Evolutionary conservation across 495 filamentous ascomycete genomes (phyloP), one percentile per base, ranked within the genome.

Genomic region (Penicillium salamii): DNA sequence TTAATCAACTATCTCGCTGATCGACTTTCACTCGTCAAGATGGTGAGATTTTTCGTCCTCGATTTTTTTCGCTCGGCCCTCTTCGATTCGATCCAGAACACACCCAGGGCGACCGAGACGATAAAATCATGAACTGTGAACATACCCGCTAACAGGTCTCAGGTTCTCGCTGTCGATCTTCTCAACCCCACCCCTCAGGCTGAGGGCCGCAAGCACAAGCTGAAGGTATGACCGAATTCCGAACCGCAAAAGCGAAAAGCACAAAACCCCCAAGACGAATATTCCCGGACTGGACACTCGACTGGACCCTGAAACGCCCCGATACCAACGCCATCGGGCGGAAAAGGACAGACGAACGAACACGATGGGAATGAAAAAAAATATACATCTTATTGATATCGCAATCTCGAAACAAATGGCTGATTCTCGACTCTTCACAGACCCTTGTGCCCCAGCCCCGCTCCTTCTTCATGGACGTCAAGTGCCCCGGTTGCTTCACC

Each of bases 381-480:
- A 13, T 11, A 32, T 32, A 28, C 24, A 5, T n/a, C n/a, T n/a
- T n/a, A n/a, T n/a, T n/a, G 23, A 26, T 26, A 4, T 26, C 23
- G 23, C 23, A 26, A 8, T 26, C 29, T 12, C 5, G 7, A 11
- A 15, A 29, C 34, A 33, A 42, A 45, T 52, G 32, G 59, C 61
- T 60, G 52, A 67, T 52, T 31, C 14, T 28, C 33, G 32, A 29
- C 23, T 28, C 7, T 28, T 11, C 11, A 50, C 59, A 97, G 93
- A 88, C 81, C 47, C 86, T 98, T 65, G 93, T 98, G 66, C 93
- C 93, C 62, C 85, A 83, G 50, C 93, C 93, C 55, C 89, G 93
- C 64, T 96, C 91, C 61, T 98, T 97, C 86, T 98, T 98, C 85
- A 98, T 98, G 93, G 93, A 98, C 65, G 93, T 98, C 78, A 98